These are phyloP conservation scores for Rhododendron williamsianum DNA, from an alignment of 148 eudicot genomes.

Conservation along the genomic window DNA sequence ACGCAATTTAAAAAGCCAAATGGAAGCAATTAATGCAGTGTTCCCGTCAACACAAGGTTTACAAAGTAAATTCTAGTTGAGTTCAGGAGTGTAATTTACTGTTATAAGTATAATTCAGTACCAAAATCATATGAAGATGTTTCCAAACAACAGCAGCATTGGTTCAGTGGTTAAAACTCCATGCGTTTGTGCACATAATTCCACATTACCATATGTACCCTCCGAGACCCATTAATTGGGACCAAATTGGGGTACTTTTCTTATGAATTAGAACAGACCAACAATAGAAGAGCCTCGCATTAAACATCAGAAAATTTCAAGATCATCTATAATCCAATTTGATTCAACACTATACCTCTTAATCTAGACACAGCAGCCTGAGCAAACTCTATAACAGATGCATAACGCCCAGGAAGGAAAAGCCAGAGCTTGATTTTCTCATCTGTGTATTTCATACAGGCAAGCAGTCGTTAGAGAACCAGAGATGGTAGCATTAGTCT, in stretches of 20 bases:
- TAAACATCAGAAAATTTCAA: not conserved
- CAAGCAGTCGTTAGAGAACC: constrained; percentile 9
- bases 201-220: not conserved
- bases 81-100: not conserved
- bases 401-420: constrained; percentile 77
- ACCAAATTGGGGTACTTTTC: not conserved
- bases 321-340: not conserved
- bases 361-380: constrained; percentile 64
- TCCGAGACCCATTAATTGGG: not conserved
- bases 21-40: not conserved
- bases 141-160: not conserved
- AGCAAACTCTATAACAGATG: constrained; percentile 57
- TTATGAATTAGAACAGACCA: not conserved
- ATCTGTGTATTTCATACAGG: constrained; percentile 39
- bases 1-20: not conserved
- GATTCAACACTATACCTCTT: constrained; percentile 45
- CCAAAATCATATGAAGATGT: not conserved
- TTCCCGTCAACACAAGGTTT: not conserved
- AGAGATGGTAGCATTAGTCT: not conserved
- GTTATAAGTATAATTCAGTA: not conserved
- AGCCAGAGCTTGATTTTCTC: constrained; percentile 97
- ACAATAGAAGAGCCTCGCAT: not conserved
- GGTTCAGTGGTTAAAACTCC: not conserved
- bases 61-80: not conserved
- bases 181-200: not conserved